A percentile compares a stretch with the other conserved stretches of the same genome.
Evolutionary conservation across 805 yeast genomes (phyloP).

Genomic region (Torulaspora franciscae): DNA sequence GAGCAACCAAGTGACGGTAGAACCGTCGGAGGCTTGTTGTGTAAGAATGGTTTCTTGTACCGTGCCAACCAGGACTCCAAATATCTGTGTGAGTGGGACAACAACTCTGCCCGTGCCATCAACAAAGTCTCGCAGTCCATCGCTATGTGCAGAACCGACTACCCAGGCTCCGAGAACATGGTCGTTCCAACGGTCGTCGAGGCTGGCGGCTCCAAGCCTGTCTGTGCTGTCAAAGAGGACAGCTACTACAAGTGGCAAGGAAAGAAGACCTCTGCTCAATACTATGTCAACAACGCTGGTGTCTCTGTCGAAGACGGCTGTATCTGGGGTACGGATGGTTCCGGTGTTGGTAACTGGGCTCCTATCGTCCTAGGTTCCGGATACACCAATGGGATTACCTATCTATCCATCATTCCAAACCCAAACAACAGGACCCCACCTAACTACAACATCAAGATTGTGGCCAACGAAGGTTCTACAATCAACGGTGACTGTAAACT

Average conservation of each 20-base stretch:
- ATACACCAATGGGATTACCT: conserved; percentile 52
- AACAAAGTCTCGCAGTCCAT: conserved; percentile 48
- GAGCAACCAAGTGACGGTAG: conserved; percentile 63
- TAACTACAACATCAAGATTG: conserved; percentile 72
- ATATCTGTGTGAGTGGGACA: conserved; percentile 64
- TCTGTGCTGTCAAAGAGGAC: conserved; percentile 57
- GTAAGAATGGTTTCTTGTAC: conserved; percentile 60
- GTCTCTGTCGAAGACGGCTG: conserved; percentile 64
- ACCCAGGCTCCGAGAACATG: conserved; percentile 82
- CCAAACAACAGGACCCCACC: conserved; percentile 56
- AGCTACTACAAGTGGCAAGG: conserved; percentile 61
- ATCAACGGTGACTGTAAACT: conserved; percentile 71
- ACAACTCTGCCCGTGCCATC: conserved; percentile 48
- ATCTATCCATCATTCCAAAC: conserved; percentile 71
- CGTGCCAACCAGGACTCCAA: conserved; percentile 48
- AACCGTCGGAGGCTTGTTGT: conserved; percentile 66
- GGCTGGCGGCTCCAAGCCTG: conserved; percentile 43
- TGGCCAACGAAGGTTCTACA: conserved; percentile 55
- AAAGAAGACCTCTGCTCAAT: conserved; percentile 62
- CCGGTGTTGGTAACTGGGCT: conserved; percentile 74
- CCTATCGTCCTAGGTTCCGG: conserved; percentile 79
- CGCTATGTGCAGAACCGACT: conserved; percentile 72
- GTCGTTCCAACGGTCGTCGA: conserved; percentile 62
- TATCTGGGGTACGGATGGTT: conserved; percentile 58
- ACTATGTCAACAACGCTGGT: conserved; percentile 74